These are phyloP conservation scores for Hygrocybe coccinea DNA, from an alignment of 768 basidiomycete species.

Conservation along the genomic window DNA sequence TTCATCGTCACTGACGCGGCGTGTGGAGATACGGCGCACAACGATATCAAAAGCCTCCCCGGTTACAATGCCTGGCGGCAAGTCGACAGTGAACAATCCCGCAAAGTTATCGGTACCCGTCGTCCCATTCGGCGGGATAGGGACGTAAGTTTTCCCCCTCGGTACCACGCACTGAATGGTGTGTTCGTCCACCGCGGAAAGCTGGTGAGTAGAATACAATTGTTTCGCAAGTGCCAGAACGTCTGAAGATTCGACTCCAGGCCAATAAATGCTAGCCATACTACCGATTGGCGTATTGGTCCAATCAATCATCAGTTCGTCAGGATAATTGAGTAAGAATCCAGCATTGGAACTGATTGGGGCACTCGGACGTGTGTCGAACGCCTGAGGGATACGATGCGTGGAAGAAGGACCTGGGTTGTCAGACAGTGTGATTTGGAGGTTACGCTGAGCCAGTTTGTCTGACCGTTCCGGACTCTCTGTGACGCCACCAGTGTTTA, in stretches of 20 bases:
- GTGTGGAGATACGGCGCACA: neutral
- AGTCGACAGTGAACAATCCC: neutral
- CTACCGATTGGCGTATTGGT: neutral
- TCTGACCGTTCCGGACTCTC: neutral
- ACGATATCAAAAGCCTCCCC: neutral
- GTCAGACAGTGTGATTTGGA: neutral
- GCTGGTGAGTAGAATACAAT: neutral
- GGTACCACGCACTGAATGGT: neutral
- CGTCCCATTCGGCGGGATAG: neutral
- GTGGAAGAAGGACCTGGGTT: neutral
- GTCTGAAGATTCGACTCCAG: neutral
- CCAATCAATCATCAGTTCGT: slow-evolving; percentile 4
- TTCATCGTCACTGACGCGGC: neutral
- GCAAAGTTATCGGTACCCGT: neutral
- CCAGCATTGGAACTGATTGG: neutral
- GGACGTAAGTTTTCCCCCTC: neutral
- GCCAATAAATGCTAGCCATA: neutral
- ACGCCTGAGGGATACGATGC: neutral
- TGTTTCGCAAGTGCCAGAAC: neutral
- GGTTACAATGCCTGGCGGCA: neutral
- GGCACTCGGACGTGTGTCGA: neutral
- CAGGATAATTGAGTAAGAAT: neutral
- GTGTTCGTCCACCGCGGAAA: neutral
- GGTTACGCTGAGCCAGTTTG: slow-evolving; percentile 1
- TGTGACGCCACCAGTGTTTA: neutral